phyloP scores from a whole-genome alignment of 495 filamentous ascomycete species.

The Penicillium soppii region DNA sequence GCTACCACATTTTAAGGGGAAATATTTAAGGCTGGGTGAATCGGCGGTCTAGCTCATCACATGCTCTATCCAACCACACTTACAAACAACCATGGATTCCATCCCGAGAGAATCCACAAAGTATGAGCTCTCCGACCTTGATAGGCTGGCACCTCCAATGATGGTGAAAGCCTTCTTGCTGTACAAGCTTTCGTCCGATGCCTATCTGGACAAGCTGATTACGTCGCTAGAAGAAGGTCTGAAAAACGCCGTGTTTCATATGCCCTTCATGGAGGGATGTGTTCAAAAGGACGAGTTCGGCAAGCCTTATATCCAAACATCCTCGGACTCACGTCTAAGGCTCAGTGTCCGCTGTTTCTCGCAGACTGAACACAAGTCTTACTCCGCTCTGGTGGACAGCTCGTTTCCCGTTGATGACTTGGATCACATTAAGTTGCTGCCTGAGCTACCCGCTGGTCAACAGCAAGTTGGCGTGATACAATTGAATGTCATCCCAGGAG shows the following conservation, averaged over 20 bases:
- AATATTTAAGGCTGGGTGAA: too few relatives aligned
- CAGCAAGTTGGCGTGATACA: constrained; percentile 24
- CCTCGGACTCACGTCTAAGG: constrained; percentile 8
- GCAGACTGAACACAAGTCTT: constrained; percentile 9
- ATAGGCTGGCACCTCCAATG: constrained; percentile 18
- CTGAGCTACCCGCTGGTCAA: neutral
- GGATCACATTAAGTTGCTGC: constrained; percentile 9
- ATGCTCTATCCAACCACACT: neutral
- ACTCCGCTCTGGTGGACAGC: constrained; percentile 11
- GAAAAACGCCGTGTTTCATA: constrained; percentile 16
- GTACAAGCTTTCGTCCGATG: constrained; percentile 13
- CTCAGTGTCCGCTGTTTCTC: constrained; percentile 14
- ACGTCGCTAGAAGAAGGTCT: constrained; percentile 19
- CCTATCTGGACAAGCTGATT: constrained; percentile 10
- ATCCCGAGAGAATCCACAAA: neutral
- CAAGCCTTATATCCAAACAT: constrained; percentile 15
- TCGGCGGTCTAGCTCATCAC: too few relatives aligned
- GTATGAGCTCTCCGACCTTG: constrained; percentile 24
- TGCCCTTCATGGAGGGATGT: constrained; percentile 26
- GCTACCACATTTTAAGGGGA: too few relatives aligned
- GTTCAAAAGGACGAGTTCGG: constrained; percentile 15
- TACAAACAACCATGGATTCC: neutral
- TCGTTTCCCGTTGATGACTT: constrained; percentile 19
- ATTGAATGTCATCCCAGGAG: constrained; percentile 22
- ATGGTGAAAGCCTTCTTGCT: constrained; percentile 19